A percentile compares a stretch with the other conserved stretches of the same genome.
phyloP scores from a whole-genome alignment of 2,329 filamentous ascomycete species.

The Reticulascus tulasneorum region DNA sequence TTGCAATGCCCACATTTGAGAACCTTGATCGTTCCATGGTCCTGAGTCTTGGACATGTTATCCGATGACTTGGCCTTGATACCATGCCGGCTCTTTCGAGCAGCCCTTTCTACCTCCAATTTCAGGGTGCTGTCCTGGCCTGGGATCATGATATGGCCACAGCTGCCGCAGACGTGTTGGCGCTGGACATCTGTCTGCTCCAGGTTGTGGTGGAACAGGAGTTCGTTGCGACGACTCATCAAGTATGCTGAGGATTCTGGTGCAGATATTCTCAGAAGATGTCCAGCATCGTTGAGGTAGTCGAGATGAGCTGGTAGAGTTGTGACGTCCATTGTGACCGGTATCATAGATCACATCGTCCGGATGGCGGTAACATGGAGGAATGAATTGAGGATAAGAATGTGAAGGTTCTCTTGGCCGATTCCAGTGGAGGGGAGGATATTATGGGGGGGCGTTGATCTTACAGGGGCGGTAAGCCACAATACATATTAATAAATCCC shows the following conservation, averaged over 20 bases:
- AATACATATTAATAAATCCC: too few relatives aligned
- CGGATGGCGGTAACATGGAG: background rate
- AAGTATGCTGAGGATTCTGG: slow-evolving; percentile 57
- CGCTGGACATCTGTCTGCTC: slow-evolving; percentile 43
- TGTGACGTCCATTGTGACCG: slow-evolving; percentile 4
- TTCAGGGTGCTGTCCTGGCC: slow-evolving; percentile 41
- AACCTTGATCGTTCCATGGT: slow-evolving; percentile 7
- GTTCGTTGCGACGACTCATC: slow-evolving; percentile 47
- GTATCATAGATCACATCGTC: background rate
- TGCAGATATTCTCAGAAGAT: slow-evolving; percentile 48
- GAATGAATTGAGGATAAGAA: background rate
- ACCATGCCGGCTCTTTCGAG: slow-evolving; percentile 35
- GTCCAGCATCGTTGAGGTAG: slow-evolving; percentile 56
- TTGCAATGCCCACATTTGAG: slow-evolving; percentile 11
- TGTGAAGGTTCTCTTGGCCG: background rate
- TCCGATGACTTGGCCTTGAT: background rate
- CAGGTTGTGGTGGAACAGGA: slow-evolving; percentile 45
- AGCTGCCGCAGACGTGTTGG: slow-evolving; percentile 54
- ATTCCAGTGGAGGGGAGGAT: too few relatives aligned
- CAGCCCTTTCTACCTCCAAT: slow-evolving; percentile 37
- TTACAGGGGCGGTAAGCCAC: too few relatives aligned
- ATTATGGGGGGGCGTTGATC: too few relatives aligned
- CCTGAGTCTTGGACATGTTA: slow-evolving; percentile 1
- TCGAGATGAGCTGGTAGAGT: slow-evolving; percentile 18
- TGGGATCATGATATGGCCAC: slow-evolving; percentile 56